Base-by-base conservation (phyloP, 108 stramenopile genomes). In the Licmophora abbreviata region DNA sequence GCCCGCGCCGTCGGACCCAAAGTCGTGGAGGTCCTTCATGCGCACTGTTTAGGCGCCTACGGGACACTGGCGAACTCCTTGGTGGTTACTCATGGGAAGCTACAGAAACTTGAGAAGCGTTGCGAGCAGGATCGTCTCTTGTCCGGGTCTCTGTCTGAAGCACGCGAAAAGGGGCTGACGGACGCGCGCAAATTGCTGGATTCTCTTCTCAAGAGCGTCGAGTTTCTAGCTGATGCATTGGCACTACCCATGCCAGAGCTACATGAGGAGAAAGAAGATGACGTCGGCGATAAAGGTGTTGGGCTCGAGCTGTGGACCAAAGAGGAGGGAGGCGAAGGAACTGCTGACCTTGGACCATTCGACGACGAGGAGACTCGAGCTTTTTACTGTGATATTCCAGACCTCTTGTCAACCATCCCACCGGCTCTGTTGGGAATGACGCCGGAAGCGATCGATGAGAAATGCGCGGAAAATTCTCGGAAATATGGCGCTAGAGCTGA, bases 331-430 rank as follows among this genome's bases (percentile, higher is more conserved):
- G 85, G 63, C 11, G 63, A 73, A 31, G 78, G 63, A 20, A 54
- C 56, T n/a, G 43, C 26, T 12, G 75, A 83, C 61, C 74, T 87
- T 53, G 93, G 93, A 5, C 88, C 94, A 12, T 97, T 88, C 58
- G 95, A 92, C 51, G 95, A 96, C 57, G 83, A 81, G 32, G 92
- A 94, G 64, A 89, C 79, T 21, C 70, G 83, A 23, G 63, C 65
- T 2, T 97, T 97, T 75, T 97, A 97, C 59, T 86, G 85, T 49
- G 93, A 94, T 58, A 69, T 95, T 48, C 94, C 96, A 17, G 93
- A 95, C 48, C 72, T 95, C 6, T 68, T 97, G 24, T 68, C 79
- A 12, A 90, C 84, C 7, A 80, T 94, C 38, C 96, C 96, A 15
- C 78, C 92, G 6, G 79, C 83, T 34, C 59, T 94, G 29, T 63